Percentiles rank a stretch among this genome's conserved stretches.
Evolutionary conservation across 306 rosid genomes (phyloP).

Genomic region (Inga oerstediana): DNA sequence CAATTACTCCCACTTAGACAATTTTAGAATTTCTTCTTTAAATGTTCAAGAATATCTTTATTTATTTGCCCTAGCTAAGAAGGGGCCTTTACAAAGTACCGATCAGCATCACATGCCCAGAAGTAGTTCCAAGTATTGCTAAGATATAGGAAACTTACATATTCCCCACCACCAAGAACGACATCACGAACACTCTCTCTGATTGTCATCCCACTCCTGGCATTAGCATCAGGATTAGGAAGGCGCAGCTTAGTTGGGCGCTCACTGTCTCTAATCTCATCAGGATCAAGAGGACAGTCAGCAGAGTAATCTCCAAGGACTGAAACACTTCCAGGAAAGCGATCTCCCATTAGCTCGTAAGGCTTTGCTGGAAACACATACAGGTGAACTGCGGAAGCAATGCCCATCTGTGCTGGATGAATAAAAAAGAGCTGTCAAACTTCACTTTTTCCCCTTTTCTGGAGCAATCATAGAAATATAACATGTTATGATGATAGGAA

Average conservation of each 20-base stretch:
- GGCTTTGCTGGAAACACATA: slow-evolving; percentile 97
- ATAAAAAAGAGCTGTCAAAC: slow-evolving; percentile 59
- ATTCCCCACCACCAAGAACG: slow-evolving; percentile 87
- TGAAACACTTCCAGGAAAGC: slow-evolving; percentile 73
- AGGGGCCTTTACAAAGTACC: neutral
- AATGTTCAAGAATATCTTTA: slow-evolving; percentile 27
- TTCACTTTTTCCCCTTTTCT: slow-evolving; percentile 42
- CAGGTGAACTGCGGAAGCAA: slow-evolving; percentile 95
- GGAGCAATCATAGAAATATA: slow-evolving; percentile 40
- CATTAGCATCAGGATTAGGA: slow-evolving; percentile 72
- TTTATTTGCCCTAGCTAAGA: slow-evolving; percentile 14
- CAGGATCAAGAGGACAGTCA: slow-evolving; percentile 96
- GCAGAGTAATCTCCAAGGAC: slow-evolving; percentile 98
- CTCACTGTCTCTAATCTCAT: slow-evolving; percentile 96
- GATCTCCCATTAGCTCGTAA: slow-evolving; percentile 94
- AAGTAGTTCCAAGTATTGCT: slow-evolving; percentile 14
- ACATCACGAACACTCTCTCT: slow-evolving; percentile 95
- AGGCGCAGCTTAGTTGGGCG: slow-evolving; percentile 97
- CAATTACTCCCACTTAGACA: slow-evolving; percentile 22
- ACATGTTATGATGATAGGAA: slow-evolving; percentile 31
- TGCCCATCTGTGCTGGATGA: slow-evolving; percentile 91
- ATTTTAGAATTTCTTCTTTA: slow-evolving; percentile 6
- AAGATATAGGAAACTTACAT: slow-evolving; percentile 63
- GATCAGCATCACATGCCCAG: slow-evolving; percentile 34
- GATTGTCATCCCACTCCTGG: slow-evolving; percentile 85